A percentile compares a stretch with the other conserved stretches of the same genome.
phyloP scores from a whole-genome alignment of 257 asterid species.

The Solanum microdontum region DNA sequence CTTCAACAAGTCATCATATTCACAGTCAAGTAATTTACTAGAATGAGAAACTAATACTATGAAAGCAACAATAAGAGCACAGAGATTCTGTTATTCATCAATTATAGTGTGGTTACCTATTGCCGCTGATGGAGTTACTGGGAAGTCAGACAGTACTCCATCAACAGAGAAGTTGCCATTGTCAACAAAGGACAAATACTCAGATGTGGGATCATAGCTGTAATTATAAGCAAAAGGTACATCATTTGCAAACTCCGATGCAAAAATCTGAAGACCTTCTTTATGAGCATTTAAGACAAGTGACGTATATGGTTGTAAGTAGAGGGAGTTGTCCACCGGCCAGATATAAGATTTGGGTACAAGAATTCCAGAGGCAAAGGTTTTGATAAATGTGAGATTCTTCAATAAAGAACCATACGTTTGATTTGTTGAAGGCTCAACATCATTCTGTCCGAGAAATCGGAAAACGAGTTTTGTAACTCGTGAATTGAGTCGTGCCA shows the following conservation, averaged over 20 bases:
- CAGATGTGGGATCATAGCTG: too few relatives aligned
- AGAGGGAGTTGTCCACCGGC: constrained; percentile 35
- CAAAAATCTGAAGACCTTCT: too few relatives aligned
- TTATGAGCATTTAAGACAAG: too few relatives aligned
- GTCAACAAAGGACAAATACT: too few relatives aligned
- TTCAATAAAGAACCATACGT: constrained; percentile 50
- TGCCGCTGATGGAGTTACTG: too few relatives aligned
- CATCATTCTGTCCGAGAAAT: constrained; percentile 31
- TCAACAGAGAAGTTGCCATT: too few relatives aligned
- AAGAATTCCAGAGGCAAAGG: constrained; percentile 73
- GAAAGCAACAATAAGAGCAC: background rate
- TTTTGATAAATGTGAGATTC: constrained; percentile 54
- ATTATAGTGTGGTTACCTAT: constrained; percentile 24
- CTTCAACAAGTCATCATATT: background rate
- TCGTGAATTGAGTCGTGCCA: constrained; percentile 27
- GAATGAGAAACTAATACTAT: background rate
- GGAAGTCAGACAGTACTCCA: too few relatives aligned
- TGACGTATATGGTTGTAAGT: constrained; percentile 29
- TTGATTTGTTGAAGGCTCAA: constrained; percentile 72
- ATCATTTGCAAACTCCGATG: constrained; percentile 44
- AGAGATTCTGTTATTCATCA: background rate
- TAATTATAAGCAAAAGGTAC: background rate
- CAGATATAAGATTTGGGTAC: constrained; percentile 69
- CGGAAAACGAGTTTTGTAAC: constrained; percentile 57
- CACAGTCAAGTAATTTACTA: background rate